Conservation (phyloP, 306 rosid genomes). For the Quercus cerris region DNA sequence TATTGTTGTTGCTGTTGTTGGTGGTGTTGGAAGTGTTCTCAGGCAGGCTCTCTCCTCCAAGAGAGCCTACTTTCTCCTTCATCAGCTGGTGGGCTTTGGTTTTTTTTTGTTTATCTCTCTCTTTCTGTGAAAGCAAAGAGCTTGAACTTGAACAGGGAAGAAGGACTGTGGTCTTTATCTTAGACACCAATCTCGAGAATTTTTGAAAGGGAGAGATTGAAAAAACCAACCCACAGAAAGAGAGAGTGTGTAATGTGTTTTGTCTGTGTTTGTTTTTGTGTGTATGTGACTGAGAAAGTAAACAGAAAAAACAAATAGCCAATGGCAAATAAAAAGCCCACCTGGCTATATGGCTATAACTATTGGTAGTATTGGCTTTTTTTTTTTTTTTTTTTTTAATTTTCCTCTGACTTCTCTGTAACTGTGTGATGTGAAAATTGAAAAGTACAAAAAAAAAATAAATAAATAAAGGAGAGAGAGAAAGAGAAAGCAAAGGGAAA, state of each 20-base stretch:
- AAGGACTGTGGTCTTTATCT: conserved; percentile 31
- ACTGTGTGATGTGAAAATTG: conserved; percentile 48
- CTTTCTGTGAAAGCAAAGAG: conserved; percentile 11
- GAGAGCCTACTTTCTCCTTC: conserved; percentile 98
- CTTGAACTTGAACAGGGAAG: conserved; percentile 7
- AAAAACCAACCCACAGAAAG: conserved; percentile 30
- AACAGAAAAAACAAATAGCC: conserved; percentile 35
- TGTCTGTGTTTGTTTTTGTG: conserved; percentile 31
- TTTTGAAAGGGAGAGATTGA: conserved; percentile 1
- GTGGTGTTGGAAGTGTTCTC: conserved; percentile 21
- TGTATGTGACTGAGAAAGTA: conserved; percentile 35
- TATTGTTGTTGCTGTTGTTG: conserved; percentile 16
- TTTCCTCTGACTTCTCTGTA: neutral
- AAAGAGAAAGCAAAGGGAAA: conserved; percentile 6
- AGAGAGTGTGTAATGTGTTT: conserved; percentile 19
- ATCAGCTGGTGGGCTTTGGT: conserved; percentile 35
- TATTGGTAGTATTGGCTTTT: neutral
- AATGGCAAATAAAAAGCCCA: conserved; percentile 28
- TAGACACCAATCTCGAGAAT: conserved; percentile 61
- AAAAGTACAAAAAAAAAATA: conserved; percentile 10
- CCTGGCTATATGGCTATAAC: conserved; percentile 21
- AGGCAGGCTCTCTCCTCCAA: conserved; percentile 89
- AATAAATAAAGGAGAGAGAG: conserved; percentile 6
- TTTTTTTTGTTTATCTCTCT: neutral
- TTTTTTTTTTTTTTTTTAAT: neutral